A percentile compares a stretch with the other conserved stretches of the same genome.
phyloP scores from a whole-genome alignment of 495 filamentous ascomycete species.

The Peziza echinospora region DNA sequence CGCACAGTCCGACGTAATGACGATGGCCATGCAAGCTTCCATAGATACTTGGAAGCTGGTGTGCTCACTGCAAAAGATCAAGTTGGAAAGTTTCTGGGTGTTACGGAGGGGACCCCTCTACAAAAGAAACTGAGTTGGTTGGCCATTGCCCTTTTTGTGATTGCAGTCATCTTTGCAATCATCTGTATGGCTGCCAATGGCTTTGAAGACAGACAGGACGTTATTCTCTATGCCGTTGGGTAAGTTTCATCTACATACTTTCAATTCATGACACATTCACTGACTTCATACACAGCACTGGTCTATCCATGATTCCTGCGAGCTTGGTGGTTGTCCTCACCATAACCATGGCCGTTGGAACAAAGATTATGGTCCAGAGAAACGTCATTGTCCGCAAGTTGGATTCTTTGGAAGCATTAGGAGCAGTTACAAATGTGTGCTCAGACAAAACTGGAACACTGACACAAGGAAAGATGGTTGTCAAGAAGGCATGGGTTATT shows the following conservation, averaged over 20 bases:
- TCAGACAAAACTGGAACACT: slow-evolving; percentile 54
- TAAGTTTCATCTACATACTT: slow-evolving; percentile 1
- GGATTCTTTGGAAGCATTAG: slow-evolving; percentile 35
- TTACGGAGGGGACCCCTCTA: slow-evolving; percentile 37
- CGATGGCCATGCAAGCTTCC: slow-evolving; percentile 35
- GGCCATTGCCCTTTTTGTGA: slow-evolving; percentile 27
- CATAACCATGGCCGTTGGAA: slow-evolving; percentile 33
- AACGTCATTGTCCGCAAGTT: slow-evolving; percentile 32
- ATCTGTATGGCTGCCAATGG: slow-evolving; percentile 29
- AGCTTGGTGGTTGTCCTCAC: slow-evolving; percentile 33
- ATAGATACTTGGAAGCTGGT: slow-evolving; percentile 48
- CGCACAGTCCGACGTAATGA: slow-evolving; percentile 36
- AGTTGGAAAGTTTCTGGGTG: slow-evolving; percentile 45
- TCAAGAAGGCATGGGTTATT: slow-evolving; percentile 32
- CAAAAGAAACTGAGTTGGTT: slow-evolving; percentile 30
- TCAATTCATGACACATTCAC: background rate
- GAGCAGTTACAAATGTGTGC: slow-evolving; percentile 49
- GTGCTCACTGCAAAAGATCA: slow-evolving; percentile 42
- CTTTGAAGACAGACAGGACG: slow-evolving; percentile 24
- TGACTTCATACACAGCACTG: slow-evolving; percentile 26
- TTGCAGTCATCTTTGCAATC: slow-evolving; percentile 29
- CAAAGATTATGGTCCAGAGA: slow-evolving; percentile 28
- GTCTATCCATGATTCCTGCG: slow-evolving; percentile 36
- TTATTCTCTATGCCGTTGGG: slow-evolving; percentile 34
- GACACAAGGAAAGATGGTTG: slow-evolving; percentile 44